These are phyloP conservation scores for Rhodotorula sp. DNA, from an alignment of 1,284 basidiomycete genomes.

Conservation along the genomic window DNA sequence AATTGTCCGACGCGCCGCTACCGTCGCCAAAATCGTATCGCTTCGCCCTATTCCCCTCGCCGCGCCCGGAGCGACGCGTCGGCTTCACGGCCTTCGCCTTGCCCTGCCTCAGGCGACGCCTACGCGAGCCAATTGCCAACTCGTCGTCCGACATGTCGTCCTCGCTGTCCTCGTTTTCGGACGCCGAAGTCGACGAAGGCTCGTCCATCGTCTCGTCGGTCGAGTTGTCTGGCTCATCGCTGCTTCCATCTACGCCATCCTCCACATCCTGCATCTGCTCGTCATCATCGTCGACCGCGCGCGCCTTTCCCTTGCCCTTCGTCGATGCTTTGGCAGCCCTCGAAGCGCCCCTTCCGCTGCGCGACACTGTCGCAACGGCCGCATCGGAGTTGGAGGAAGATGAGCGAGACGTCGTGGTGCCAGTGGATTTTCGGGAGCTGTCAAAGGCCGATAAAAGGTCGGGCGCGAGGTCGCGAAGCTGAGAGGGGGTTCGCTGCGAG, in stretches of 20 bases:
- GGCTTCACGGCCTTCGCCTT: not conserved
- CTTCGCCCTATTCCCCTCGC: not conserved
- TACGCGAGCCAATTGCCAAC: not conserved
- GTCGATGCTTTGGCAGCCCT: too few species aligned
- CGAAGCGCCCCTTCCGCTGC: not conserved
- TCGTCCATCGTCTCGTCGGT: conserved; percentile 6
- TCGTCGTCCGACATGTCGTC: conserved; percentile 3
- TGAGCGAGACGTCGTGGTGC: too few species aligned
- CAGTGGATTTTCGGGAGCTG: too few species aligned
- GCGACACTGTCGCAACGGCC: not conserved
- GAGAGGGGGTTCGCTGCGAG: conserved; percentile 16
- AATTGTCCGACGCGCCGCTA: not conserved
- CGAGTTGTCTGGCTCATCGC: not conserved
- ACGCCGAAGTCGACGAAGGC: not conserved
- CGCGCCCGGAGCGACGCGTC: conserved; percentile 1
- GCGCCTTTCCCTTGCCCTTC: not conserved
- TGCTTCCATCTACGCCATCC: not conserved
- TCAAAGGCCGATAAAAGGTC: conserved; percentile 21
- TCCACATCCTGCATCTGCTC: not conserved
- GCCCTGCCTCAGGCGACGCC: not conserved
- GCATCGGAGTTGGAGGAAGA: not conserved
- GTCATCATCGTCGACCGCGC: not conserved
- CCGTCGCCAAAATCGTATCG: conserved; percentile 11
- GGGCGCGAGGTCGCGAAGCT: conserved; percentile 4
- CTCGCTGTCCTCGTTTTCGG: not conserved